Base-by-base conservation (phyloP, 208 protist species). In the Blastocrithidia nonstop region DNA sequence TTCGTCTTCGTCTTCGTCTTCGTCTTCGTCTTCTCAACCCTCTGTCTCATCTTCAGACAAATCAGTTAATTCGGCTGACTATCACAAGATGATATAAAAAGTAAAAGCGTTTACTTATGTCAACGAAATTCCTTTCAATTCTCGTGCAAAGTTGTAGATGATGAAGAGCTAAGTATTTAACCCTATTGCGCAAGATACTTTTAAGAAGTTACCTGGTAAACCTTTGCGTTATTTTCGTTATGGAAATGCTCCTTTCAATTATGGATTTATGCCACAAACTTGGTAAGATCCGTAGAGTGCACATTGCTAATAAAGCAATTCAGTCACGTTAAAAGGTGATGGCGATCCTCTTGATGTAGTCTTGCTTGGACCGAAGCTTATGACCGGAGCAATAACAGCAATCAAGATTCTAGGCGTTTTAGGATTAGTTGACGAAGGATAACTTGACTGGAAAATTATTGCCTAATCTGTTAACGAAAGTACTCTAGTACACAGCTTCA, bases 211-310 rank as follows among this genome's bases (percentile, higher is more conserved):
- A 44, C 46, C 54, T 6, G 63, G 59, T 7, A 49, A 70, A 47
- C 72, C 71, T n/a, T 66, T 92, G 50, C 74, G 83, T 24, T 88
- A 61, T 50, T 88, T 88, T 42, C 50, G 41, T 6, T 92, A 88
- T 54, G 77, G 73, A 7, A 84, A 94, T 55, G 72, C 91, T 41
- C 79, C 91, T 4, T 97, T 94, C 45, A 95, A 97, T 61, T 97
- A 97, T 63, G 94, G 94, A 25, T 90, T 90, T 32, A 61, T 96
- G 11, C 94, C 94, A n/a, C 85, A 80, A 26, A 96, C 91, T 17
- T 96, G 85, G 84, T 91, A 96, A 59, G 63, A 87, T 38, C 69
- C 77, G 13, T 17, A 50, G 7, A n/a, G n/a, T n/a, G 33, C 48
- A 54, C 48, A 47, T 28, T 5, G 50, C 29, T 35, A 53, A 36